Conservation (phyloP, 192 early-diverging fungal genomes). For the Coemansia sp. region DNA sequence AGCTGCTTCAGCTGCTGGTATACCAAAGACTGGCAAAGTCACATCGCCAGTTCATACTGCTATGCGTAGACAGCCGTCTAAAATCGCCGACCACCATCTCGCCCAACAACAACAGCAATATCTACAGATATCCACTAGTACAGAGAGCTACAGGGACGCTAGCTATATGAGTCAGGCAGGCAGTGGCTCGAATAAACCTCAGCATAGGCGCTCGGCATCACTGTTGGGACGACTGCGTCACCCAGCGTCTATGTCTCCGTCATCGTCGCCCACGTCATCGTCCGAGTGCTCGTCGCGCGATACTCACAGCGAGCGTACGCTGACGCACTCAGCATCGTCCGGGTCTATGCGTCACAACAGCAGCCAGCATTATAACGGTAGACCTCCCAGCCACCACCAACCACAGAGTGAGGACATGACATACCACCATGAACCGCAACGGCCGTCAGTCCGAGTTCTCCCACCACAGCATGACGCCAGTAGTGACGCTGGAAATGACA, state of each 20-base stretch:
- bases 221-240: constrained; percentile 24
- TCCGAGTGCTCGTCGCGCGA: constrained; percentile 38
- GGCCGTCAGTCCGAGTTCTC: constrained; percentile 19
- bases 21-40: not conserved
- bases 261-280: constrained; percentile 45
- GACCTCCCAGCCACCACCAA: not conserved
- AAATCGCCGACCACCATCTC: constrained; percentile 7
- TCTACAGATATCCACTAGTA: not conserved
- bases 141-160: not conserved
- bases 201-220: constrained; percentile 32
- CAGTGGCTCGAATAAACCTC: not conserved
- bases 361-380: constrained; percentile 1
- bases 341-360: constrained; percentile 29
- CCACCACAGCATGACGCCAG: constrained; percentile 9
- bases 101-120: not conserved
- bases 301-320: constrained; percentile 38
- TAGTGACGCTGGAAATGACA: not conserved
- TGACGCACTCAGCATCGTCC: constrained; percentile 38
- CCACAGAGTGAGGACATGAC: not conserved
- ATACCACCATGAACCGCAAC: constrained; percentile 8
- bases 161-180: not conserved
- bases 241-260: constrained; percentile 17
- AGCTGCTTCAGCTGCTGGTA: no score
- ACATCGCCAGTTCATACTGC: not conserved
- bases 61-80: not conserved